Conservation (phyloP, 108 stramenopile species). For the Cyclostephanos invisitatus region DNA sequence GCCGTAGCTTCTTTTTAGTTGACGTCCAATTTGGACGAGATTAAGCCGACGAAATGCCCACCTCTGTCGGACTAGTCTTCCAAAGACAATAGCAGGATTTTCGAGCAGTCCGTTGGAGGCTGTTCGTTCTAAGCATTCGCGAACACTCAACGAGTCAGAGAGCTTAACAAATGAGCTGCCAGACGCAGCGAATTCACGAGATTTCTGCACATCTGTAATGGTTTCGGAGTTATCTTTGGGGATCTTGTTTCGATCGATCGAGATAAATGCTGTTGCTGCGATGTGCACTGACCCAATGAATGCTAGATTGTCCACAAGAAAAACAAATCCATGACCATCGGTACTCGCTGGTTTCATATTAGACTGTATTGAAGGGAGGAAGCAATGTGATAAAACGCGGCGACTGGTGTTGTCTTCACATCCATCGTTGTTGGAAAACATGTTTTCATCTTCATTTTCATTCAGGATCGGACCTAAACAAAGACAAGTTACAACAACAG, state of each 20-base stretch:
- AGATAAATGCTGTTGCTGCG: slow-evolving; percentile 23
- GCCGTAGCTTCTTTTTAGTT: slow-evolving; percentile 29
- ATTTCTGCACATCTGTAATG: background rate
- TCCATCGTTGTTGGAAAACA: background rate
- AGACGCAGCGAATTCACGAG: slow-evolving; percentile 8
- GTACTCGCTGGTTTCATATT: background rate
- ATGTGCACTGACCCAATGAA: slow-evolving; percentile 44
- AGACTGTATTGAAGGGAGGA: slow-evolving; percentile 19
- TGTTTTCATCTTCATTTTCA: background rate
- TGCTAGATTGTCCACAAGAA: slow-evolving; percentile 28
- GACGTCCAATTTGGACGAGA: slow-evolving; percentile 6
- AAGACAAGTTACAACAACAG: slow-evolving; percentile 56
- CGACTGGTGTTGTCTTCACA: slow-evolving; percentile 3
- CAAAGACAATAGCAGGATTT: slow-evolving; percentile 13
- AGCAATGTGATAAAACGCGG: slow-evolving; percentile 1
- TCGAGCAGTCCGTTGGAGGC: background rate
- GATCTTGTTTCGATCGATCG: slow-evolving; percentile 12
- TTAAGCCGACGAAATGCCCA: slow-evolving; percentile 46
- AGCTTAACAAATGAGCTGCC: background rate
- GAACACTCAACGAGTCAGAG: slow-evolving; percentile 16
- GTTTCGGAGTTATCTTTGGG: background rate
- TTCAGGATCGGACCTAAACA: slow-evolving; percentile 45
- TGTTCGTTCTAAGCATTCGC: slow-evolving; percentile 35
- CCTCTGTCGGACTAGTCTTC: slow-evolving; percentile 43
- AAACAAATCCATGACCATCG: slow-evolving; percentile 36